Conservation (phyloP, 2,329 filamentous ascomycete genomes). For the Botryotinia narcissicola region DNA sequence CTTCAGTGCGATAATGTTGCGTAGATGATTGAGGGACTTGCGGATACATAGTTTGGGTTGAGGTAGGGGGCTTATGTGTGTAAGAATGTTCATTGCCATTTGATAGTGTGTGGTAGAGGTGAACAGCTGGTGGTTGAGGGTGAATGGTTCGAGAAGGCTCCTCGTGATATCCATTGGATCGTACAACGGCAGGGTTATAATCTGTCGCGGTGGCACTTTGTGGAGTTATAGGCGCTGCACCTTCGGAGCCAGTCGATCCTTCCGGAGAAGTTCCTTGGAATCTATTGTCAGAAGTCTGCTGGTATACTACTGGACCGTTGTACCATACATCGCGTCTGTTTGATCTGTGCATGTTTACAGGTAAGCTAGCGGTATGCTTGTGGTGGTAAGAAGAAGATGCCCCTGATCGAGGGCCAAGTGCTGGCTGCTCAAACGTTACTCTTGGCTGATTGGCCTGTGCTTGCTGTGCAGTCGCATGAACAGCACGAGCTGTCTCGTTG, state of each 20-base stretch:
- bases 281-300: conserved; percentile 27
- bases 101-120: conserved; percentile 28
- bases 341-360: conserved; percentile 55
- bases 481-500: conserved; percentile 53
- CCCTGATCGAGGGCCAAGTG: conserved; percentile 39
- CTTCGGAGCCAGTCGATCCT: conserved; percentile 54
- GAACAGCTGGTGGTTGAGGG: conserved; percentile 24
- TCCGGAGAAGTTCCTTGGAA: conserved; percentile 52
- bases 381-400: conserved; percentile 41
- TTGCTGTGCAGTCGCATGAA: conserved; percentile 55
- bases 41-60: conserved; percentile 38
- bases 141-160: conserved; percentile 22
- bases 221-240: conserved; percentile 50
- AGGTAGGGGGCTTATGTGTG: conserved; percentile 32
- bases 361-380: conserved; percentile 59
- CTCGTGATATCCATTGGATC: conserved; percentile 50
- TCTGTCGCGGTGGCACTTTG: conserved; percentile 47
- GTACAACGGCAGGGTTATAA: conserved; percentile 51
- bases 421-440: conserved; percentile 55
- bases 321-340: conserved; percentile 72
- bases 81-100: conserved; percentile 28
- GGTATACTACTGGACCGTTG: conserved; percentile 49
- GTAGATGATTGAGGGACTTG: conserved; percentile 35
- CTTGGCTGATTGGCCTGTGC: conserved; percentile 44
- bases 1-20: conserved; percentile 49